Base-by-base conservation (phyloP, 495 filamentous ascomycete genomes). In the Lasiosphaeria hispida region DNA sequence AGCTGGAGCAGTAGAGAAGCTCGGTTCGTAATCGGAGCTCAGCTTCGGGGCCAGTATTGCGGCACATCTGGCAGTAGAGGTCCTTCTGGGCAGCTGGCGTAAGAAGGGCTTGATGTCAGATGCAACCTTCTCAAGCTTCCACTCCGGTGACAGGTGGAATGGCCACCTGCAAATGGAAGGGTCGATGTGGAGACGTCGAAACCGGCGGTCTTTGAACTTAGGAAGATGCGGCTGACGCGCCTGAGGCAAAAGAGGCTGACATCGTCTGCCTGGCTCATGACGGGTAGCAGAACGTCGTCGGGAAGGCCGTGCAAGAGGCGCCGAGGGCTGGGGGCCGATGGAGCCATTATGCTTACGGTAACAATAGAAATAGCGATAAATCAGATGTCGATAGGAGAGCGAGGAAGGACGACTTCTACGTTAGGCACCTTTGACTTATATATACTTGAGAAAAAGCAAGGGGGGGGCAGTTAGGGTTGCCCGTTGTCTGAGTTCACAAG, bases 261-360 rank as follows among this genome's bases (percentile, higher is more conserved):
- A 5, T 50, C 4, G 19, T 50, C 47, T 10, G 47, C 47, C 30
- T 50, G 47, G 47, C 47, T 19, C 47, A 50, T 50, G 33, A 50
- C n/a, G 30, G 19, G 2, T 23, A 50, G 47, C 18, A 50, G 47
- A 34, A 50, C 33, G 11, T 50, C 11, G 47, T 35, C 30, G 15
- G 47, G 47, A 17, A 50, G 47, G 47, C n/a, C 33, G 19, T 17
- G 34, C 47, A 15, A 41, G 39, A 30, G 23, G 23, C 23, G 23
- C 5, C 23, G 23, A 30, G 23, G 23, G 23, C 23, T 30, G 23
- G 23, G 23, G 23, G 23, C 23, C 23, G 23, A 30, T 30, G 23
- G 23, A 30, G 2, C 23, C 23, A 30, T 30, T 5, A 30, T 30
- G 23, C 23, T 30, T 30, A 30, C 23, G 23, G 23, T 2, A 30